These are phyloP conservation scores for Colletotrichum sidae DNA, from an alignment of 2,329 filamentous ascomycete genomes.

Conservation along the genomic window DNA sequence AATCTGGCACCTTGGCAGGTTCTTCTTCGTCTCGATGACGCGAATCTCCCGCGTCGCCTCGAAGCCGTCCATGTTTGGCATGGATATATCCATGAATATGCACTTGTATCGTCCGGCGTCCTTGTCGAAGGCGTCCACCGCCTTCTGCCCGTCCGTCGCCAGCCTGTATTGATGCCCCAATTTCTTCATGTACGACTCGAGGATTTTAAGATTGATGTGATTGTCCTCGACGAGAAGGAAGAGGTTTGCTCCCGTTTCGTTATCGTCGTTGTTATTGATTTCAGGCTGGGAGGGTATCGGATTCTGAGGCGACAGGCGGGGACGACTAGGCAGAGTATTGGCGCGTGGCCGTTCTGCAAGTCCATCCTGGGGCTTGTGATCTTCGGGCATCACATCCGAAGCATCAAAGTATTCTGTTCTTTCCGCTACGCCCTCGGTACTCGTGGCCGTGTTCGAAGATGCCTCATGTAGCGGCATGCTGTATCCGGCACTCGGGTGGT, in stretches of 20 bases:
- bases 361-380: not conserved
- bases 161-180: constrained; percentile 45
- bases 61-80: constrained; percentile 68
- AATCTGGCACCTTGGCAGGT: constrained; percentile 56
- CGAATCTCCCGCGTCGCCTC: constrained; percentile 63
- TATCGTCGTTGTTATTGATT: not conserved
- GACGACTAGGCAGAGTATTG: too few relatives aligned
- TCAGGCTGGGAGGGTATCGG: not conserved
- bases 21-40: constrained; percentile 57
- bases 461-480: too few relatives aligned
- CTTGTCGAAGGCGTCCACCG: constrained; percentile 44
- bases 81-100: constrained; percentile 63
- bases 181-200: constrained; percentile 50
- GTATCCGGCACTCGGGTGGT: not conserved
- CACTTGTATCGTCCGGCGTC: constrained; percentile 42
- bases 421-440: not conserved
- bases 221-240: constrained; percentile 57
- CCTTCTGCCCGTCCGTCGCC: constrained; percentile 50
- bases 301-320: not conserved
- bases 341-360: not conserved
- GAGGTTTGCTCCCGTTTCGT: not conserved
- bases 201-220: constrained; percentile 51
- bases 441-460: not conserved
- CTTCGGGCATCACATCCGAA: not conserved
- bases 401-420: not conserved